phyloP scores from a whole-genome alignment of 352 stramenopile species.

The Bremia lactucae region DNA sequence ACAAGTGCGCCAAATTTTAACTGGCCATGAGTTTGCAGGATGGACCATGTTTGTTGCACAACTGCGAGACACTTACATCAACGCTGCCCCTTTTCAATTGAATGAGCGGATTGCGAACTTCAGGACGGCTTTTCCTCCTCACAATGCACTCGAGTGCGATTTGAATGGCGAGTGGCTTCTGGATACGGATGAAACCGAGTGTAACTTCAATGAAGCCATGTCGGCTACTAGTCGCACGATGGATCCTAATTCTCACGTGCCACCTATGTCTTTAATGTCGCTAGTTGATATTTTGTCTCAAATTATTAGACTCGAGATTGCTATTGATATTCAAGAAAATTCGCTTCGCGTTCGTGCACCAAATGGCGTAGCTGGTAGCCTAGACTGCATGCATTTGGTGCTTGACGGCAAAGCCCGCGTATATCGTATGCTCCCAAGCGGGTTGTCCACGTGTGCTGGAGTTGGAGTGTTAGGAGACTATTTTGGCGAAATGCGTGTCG shows the following conservation, averaged over 20 bases:
- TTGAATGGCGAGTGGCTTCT: slow-evolving; percentile 51
- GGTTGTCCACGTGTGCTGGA: slow-evolving; percentile 24
- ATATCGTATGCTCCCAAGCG: slow-evolving; percentile 49
- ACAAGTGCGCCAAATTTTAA: slow-evolving; percentile 37
- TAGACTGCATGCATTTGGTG: slow-evolving; percentile 36
- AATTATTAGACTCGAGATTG: slow-evolving; percentile 30
- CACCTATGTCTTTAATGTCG: slow-evolving; percentile 27
- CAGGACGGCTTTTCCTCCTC: slow-evolving; percentile 5
- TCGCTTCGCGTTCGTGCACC: slow-evolving; percentile 28
- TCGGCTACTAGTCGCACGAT: background rate
- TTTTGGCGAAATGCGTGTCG: slow-evolving; percentile 39
- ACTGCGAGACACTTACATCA: slow-evolving; percentile 54
- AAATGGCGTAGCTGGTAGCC: slow-evolving; percentile 13
- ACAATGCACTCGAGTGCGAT: slow-evolving; percentile 23
- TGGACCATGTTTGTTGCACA: slow-evolving; percentile 53
- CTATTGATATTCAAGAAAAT: slow-evolving; percentile 27
- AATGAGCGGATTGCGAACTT: slow-evolving; percentile 1
- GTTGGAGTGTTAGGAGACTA: slow-evolving; percentile 57
- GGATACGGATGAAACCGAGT: slow-evolving; percentile 32
- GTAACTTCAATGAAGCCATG: slow-evolving; percentile 15
- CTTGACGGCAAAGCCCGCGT: slow-evolving; percentile 50
- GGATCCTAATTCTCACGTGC: background rate
- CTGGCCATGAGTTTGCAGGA: slow-evolving; percentile 36
- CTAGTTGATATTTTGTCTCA: slow-evolving; percentile 43
- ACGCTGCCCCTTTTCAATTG: slow-evolving; percentile 1